Base-by-base conservation (phyloP, 345 rosid genomes). In the Syzygium aqueum region DNA sequence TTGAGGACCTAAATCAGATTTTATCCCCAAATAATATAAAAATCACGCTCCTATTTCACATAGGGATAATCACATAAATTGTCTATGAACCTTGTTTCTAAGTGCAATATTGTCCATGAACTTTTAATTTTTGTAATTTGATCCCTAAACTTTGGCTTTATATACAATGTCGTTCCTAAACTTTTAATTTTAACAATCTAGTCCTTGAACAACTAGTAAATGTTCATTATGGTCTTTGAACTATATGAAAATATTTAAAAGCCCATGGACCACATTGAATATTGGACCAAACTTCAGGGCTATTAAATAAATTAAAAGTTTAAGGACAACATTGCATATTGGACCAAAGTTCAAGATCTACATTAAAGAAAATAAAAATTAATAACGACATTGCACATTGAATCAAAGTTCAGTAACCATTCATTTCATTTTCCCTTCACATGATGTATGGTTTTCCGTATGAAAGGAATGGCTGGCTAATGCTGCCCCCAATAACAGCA, bases 301-400 rank as follows among this genome's bases (percentile, higher is more conserved):
- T 53, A 53, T 54, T 54, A 54, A 0, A 54, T 22, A 22, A 54
- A 54, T 54, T 54, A 54, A 22, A 54, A 0, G 46, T 43, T 43
- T 43, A 43, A 43, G 46, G 46, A 54, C 0, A 0, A 54, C 2
- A 54, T 21, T 54, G 27, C 5, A 54, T 0, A 8, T 54, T 56
- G 0, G 13, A 56, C 2, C 6, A 56, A 56, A 56, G 0, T 56
- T 0, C 3, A 56, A 23, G 25, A 56, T 23, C 0, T 27, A 23
- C n/a, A 56, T 56, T 9, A 0, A 56, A 23, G 12, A 2, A 10
- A 3, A 4, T 56, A 56, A 56, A 56, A 10, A 3, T 56, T 23
- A 56, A 0, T 2, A 56, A 56, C 0, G 2, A 9, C 0, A 0
- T 4, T 56, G 0, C n/a, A 23, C 0, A 9, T 56, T 56, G 2